Percentiles rank a stretch among this genome's conserved stretches.
phyloP scores from a whole-genome alignment of 2,329 filamentous ascomycete species.

The Aspergillus piperis region DNA sequence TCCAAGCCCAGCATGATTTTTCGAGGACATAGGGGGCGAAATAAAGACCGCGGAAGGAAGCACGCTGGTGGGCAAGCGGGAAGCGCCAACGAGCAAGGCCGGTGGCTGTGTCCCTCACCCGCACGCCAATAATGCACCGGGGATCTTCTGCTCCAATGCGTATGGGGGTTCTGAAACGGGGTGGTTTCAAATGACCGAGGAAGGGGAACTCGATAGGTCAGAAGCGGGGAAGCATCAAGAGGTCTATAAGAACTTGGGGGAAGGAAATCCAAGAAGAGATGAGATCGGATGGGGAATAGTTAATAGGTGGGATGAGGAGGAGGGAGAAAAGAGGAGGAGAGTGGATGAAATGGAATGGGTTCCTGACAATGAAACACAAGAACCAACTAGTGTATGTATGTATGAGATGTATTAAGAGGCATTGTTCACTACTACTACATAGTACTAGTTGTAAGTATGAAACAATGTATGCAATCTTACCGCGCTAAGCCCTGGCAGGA shows the following conservation, averaged over 20 bases:
- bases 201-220: background rate
- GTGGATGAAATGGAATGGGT: background rate
- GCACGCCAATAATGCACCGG: slow-evolving; percentile 16
- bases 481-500: background rate
- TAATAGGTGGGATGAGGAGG: background rate
- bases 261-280: background rate
- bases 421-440: too few species aligned
- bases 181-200: slow-evolving; percentile 1
- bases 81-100: slow-evolving; percentile 18
- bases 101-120: slow-evolving; percentile 23
- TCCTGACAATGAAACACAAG: background rate
- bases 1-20: slow-evolving; percentile 15
- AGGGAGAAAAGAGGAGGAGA: background rate
- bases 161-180: background rate
- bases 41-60: slow-evolving; percentile 3
- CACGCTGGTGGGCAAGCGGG: slow-evolving; percentile 13
- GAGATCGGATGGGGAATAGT: background rate
- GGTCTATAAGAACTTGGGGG: too few species aligned
- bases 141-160: slow-evolving; percentile 12
- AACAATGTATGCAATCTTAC: background rate
- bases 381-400: too few species aligned
- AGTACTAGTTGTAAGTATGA: too few species aligned
- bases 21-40: slow-evolving; percentile 8
- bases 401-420: too few species aligned
- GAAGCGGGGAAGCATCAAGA: background rate